Base-by-base conservation (phyloP, 352 stramenopile species). In the Phytophthora pini region DNA sequence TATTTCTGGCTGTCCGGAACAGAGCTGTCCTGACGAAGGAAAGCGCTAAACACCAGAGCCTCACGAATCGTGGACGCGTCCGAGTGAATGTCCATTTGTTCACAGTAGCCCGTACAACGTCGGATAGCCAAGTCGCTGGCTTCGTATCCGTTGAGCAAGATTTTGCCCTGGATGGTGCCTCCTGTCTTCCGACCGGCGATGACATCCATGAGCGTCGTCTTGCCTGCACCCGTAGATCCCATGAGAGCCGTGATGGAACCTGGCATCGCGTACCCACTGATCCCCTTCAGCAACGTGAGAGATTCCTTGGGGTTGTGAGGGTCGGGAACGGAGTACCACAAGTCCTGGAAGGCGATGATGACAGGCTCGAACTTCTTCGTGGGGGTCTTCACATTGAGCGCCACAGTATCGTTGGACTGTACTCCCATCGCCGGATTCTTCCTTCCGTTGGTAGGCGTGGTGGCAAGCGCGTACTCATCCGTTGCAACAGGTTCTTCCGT, bases 171-270 rank as follows among this genome's bases (percentile, higher is more conserved):
- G 50, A 89, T 79, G 27, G 65, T 77, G 29, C 94, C 93, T 31
- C 78, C 82, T 13, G 77, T 91, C 68, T 98, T 98, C 40, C 93
- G 76, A n/a, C 93, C 71, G 3, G 93, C 87, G 40, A 98, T 92
- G 3, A 98, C 92, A 77, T 98, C 92, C 62, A 97, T 88, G 7
- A 98, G 76, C 6, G 93, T 98, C 4, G 92, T 97, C 67, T 98
- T 97, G 5, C 91, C 89, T 41, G 85, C 79, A 41, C 84, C 83
- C 1, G 61, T 76, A 1, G 70, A 78, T 11, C 82, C 82, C 74
- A 89, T 88, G 20, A 90, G 58, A 0, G 80, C 80, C 3, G 72
- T 79, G 29, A 90, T 79, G 6, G 57, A 65, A 5, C 82, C 81
- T 0, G 80, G 80, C 2, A 63, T 15, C 13, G 74, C 70, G 34